These are phyloP conservation scores for Tetraselmis chui DNA, from an alignment of 139 green algal genomes.

Conservation along the genomic window DNA sequence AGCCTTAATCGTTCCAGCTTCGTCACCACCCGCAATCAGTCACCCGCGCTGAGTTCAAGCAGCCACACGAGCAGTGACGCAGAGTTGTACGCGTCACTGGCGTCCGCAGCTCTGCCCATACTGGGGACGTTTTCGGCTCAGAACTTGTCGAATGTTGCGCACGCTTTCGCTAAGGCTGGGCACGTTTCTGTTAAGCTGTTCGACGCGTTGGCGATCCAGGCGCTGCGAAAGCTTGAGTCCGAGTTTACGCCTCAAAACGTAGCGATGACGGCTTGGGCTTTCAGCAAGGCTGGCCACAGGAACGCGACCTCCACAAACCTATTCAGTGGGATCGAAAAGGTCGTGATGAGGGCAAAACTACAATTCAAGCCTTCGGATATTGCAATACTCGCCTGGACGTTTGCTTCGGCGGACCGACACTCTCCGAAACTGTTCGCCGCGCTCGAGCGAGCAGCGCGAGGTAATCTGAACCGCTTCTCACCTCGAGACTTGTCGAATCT, in stretches of 20 bases:
- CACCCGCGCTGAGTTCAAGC: too few relatives aligned
- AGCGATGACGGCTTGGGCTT: not conserved
- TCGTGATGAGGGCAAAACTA: too few relatives aligned
- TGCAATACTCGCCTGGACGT: not conserved
- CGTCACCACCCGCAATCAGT: too few relatives aligned
- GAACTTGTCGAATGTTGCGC: not conserved
- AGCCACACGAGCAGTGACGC: too few relatives aligned
- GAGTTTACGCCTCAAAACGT: not conserved
- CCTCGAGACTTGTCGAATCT: not conserved
- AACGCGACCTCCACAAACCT: too few relatives aligned
- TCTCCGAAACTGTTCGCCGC: not conserved
- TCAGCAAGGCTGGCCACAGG: not conserved
- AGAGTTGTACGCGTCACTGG: not conserved
- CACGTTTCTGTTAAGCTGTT: not conserved
- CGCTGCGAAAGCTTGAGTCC: not conserved
- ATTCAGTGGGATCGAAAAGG: too few relatives aligned
- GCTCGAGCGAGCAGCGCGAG: not conserved
- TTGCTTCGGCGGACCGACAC: not conserved
- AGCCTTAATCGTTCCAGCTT: too few relatives aligned
- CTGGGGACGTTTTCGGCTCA: not conserved
- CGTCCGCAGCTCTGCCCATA: not conserved
- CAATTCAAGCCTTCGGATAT: not conserved
- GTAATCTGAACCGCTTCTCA: not conserved
- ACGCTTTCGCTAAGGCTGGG: not conserved
- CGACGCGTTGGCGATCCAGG: not conserved